Percentiles rank a stretch among this genome's conserved stretches.
Evolutionary conservation across 2,329 filamentous ascomycete genomes (phyloP).

Genomic region (Colletotrichum sidae): DNA sequence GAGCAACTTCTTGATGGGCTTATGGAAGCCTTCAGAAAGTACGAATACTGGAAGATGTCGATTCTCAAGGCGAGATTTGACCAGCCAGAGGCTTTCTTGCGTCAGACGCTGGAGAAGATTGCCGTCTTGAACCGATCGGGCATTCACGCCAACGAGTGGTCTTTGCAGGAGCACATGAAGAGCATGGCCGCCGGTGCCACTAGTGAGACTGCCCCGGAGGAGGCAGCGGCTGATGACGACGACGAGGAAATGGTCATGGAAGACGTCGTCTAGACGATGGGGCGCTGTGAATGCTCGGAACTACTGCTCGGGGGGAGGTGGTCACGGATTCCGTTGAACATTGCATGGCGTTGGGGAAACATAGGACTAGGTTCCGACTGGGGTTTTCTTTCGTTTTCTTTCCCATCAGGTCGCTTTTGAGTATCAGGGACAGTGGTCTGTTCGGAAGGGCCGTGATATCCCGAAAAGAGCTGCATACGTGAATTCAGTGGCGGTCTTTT

Average conservation of each 20-base stretch:
- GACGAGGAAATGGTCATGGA: conserved; percentile 81
- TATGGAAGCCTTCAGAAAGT: conserved; percentile 84
- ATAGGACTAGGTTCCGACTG: no score
- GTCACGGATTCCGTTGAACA: background rate
- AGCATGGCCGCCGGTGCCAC: conserved; percentile 34
- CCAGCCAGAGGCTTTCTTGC: conserved; percentile 94
- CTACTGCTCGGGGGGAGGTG: no score
- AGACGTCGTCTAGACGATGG: conserved; percentile 66
- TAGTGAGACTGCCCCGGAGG: conserved; percentile 58
- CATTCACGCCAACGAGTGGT: conserved; percentile 87
- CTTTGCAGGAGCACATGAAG: conserved; percentile 72
- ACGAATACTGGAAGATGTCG: conserved; percentile 78
- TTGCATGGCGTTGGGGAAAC: conserved; percentile 32
- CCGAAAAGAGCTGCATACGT: no score
- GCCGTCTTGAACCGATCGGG: conserved; percentile 86
- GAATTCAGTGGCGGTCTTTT: no score
- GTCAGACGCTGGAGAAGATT: conserved; percentile 84
- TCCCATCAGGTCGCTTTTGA: background rate
- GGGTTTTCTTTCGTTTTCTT: no score
- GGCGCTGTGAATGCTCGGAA: background rate
- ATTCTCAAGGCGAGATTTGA: conserved; percentile 60
- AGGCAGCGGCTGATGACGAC: conserved; percentile 69
- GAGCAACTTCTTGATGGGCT: conserved; percentile 89
- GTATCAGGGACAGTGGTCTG: no score
- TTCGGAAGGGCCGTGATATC: no score